Percentiles rank a stretch among this genome's conserved stretches.
Evolutionary conservation across 306 rosid genomes (phyloP).

Genomic region (Sechiopsis laciniata): DNA sequence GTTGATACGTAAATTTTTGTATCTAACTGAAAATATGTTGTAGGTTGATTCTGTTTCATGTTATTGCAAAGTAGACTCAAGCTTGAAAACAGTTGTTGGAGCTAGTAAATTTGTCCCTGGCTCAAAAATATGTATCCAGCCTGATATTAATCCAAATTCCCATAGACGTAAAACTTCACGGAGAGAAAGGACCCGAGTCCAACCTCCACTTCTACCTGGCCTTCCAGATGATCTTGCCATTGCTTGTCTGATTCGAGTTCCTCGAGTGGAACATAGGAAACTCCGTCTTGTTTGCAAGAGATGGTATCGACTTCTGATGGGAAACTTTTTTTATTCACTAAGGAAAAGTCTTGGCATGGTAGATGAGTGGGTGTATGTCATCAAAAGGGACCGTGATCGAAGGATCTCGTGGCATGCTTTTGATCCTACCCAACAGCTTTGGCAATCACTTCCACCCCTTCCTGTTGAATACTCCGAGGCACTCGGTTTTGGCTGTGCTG

Average conservation of each 20-base stretch:
- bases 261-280: slow-evolving; percentile 82
- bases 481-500: slow-evolving; percentile 95
- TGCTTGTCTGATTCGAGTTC: slow-evolving; percentile 92
- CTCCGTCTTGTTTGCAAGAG: slow-evolving; percentile 92
- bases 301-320: slow-evolving; percentile 86
- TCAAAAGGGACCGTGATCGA: slow-evolving; percentile 94
- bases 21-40: slow-evolving; percentile 34
- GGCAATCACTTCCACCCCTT: slow-evolving; percentile 98
- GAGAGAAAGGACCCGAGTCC: slow-evolving; percentile 75
- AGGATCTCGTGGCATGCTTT: slow-evolving; percentile 94
- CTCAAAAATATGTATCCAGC: slow-evolving; percentile 89
- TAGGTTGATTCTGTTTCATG: slow-evolving; percentile 99
- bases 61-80: slow-evolving; percentile 93
- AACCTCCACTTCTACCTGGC: slow-evolving; percentile 94
- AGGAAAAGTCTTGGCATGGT: slow-evolving; percentile 98
- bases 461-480: slow-evolving; percentile 95
- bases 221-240: slow-evolving; percentile 99
- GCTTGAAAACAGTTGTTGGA: slow-evolving; percentile 91
- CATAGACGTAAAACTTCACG: slow-evolving; percentile 70
- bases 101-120: slow-evolving; percentile 97
- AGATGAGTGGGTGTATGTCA: slow-evolving; percentile 97
- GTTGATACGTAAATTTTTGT: slow-evolving; percentile 7
- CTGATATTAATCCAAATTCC: slow-evolving; percentile 91
- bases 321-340: slow-evolving; percentile 89
- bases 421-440: slow-evolving; percentile 89